These are phyloP conservation scores for Lathyrus oleraceus DNA, from an alignment of 306 rosid species.

Conservation along the genomic window DNA sequence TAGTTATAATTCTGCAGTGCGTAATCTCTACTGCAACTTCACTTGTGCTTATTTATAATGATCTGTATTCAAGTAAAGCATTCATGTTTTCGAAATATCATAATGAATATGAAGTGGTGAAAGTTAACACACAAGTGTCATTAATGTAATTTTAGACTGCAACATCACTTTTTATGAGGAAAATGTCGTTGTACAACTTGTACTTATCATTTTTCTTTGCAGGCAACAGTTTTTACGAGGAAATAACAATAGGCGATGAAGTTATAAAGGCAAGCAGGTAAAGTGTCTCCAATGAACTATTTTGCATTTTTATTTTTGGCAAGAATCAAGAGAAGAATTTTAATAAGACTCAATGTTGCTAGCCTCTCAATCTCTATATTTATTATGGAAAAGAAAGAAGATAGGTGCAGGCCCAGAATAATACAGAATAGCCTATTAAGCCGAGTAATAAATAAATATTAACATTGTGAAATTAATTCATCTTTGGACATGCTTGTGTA, in stretches of 20 bases:
- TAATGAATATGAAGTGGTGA: constrained; percentile 14
- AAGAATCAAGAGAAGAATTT: not conserved
- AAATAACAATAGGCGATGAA: constrained; percentile 41
- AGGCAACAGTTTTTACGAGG: constrained; percentile 44
- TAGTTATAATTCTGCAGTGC: constrained; percentile 17
- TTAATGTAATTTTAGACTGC: constrained; percentile 12
- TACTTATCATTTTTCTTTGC: constrained; percentile 21
- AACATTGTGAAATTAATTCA: constrained; percentile 21
- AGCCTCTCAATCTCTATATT: not conserved
- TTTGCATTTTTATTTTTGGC: not conserved
- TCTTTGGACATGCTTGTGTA: constrained; percentile 22
- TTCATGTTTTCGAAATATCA: constrained; percentile 11
- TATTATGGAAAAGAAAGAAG: not conserved
- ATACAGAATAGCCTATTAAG: constrained; percentile 4
- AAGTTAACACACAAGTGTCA: not conserved
- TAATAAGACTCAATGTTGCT: not conserved
- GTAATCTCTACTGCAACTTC: constrained; percentile 15
- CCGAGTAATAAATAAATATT: not conserved
- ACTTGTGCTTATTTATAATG: constrained; percentile 1
- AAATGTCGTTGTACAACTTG: too few species aligned
- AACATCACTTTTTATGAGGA: too few species aligned
- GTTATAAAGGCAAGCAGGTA: constrained; percentile 50
- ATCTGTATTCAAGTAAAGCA: not conserved
- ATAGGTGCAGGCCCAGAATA: not conserved
- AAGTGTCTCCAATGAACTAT: constrained; percentile 8